Conservation (phyloP, 768 basidiomycete genomes). For the Mycena filopes region DNA sequence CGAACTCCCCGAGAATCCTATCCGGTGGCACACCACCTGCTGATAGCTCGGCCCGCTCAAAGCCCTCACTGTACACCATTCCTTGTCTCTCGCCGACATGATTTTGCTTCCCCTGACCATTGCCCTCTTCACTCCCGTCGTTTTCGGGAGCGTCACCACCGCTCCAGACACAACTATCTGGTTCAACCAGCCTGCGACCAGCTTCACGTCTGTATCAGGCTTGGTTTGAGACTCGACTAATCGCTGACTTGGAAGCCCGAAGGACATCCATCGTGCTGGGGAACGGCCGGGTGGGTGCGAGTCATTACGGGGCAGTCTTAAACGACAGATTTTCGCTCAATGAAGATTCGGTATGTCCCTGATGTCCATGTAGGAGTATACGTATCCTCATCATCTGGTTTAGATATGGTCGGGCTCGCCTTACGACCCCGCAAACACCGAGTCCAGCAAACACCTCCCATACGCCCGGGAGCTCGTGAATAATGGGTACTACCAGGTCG, state of each 20-base stretch:
- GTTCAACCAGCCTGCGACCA: conserved; percentile 16
- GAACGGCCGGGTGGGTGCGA: conserved; percentile 19
- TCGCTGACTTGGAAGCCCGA: background rate
- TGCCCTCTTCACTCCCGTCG: background rate
- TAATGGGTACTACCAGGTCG: conserved; percentile 10
- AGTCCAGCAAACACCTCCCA: conserved; percentile 12
- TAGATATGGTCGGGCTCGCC: conserved; percentile 26
- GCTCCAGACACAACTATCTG: conserved; percentile 18
- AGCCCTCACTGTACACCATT: background rate
- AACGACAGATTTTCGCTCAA: conserved; percentile 19
- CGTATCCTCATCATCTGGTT: background rate
- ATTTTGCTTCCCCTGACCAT: background rate
- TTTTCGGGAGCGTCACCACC: background rate
- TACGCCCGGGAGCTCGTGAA: conserved; percentile 19
- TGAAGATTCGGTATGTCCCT: conserved; percentile 16
- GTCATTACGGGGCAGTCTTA: conserved; percentile 11
- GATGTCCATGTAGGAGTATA: background rate
- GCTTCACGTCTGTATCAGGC: conserved; percentile 7
- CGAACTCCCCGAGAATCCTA: too few relatives aligned
- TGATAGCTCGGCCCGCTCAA: background rate
- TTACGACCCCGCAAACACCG: conserved; percentile 15
- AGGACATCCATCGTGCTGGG: conserved; percentile 19
- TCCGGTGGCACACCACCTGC: too few relatives aligned
- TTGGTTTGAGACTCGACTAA: background rate
- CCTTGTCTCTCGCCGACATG: background rate